These are phyloP conservation scores for Russula virescens DNA, from an alignment of 768 basidiomycete species.

Conservation along the genomic window DNA sequence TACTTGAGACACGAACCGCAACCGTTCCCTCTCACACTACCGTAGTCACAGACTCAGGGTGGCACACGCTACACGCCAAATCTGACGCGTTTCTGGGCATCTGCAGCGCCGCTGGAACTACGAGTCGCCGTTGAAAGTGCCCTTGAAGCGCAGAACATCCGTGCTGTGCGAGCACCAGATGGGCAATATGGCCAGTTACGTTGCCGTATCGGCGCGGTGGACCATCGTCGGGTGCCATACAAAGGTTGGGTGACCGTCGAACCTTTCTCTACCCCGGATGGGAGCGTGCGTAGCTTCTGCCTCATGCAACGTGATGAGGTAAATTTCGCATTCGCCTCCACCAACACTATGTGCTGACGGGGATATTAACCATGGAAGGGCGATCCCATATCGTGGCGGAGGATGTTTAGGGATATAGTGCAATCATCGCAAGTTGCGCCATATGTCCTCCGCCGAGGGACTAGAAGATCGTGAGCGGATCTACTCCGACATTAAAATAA, in stretches of 20 bases:
- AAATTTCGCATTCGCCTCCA: constrained; percentile 26
- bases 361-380: constrained; percentile 40
- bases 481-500: not conserved
- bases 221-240: constrained; percentile 55
- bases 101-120: constrained; percentile 48
- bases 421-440: constrained; percentile 47
- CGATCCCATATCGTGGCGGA: constrained; percentile 72
- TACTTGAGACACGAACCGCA: not conserved
- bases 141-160: constrained; percentile 42
- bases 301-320: constrained; percentile 67
- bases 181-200: constrained; percentile 30
- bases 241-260: constrained; percentile 77
- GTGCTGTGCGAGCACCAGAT: constrained; percentile 2
- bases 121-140: constrained; percentile 49
- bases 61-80: constrained; percentile 68
- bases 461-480: not conserved
- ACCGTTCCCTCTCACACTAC: not conserved
- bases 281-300: constrained; percentile 52
- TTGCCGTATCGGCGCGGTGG: constrained; percentile 57
- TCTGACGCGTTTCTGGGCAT: constrained; percentile 77
- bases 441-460: constrained; percentile 40
- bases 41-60: constrained; percentile 75
- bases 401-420: constrained; percentile 65
- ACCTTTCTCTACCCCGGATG: constrained; percentile 43
- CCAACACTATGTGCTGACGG: not conserved